A percentile compares a stretch with the other conserved stretches of the same genome.
phyloP scores from a whole-genome alignment of 441 rosid species.

The Breynia disticha region DNA sequence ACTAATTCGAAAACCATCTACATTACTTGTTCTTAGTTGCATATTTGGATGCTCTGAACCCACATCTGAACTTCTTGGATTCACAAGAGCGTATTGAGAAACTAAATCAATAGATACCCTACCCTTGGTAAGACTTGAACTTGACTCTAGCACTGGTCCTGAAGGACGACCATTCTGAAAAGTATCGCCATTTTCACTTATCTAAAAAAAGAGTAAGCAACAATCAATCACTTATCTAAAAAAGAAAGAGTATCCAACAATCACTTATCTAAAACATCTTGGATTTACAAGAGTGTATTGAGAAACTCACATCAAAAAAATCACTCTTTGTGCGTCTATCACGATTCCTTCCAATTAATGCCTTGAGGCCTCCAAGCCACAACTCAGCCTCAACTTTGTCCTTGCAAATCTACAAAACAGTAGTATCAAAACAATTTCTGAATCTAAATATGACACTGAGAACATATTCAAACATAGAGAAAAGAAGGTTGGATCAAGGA shows the following conservation, averaged over 20 bases:
- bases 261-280: too few species aligned
- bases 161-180: neutral
- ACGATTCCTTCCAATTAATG: conserved; percentile 30
- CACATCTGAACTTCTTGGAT: conserved; percentile 4
- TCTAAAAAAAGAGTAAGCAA: neutral
- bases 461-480: too few species aligned
- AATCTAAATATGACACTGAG: too few species aligned
- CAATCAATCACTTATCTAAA: too few species aligned
- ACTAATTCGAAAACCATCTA: conserved; percentile 7
- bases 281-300: too few species aligned
- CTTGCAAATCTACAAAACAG: conserved; percentile 57
- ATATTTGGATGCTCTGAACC: conserved; percentile 6
- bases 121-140: neutral
- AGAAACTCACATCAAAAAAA: neutral
- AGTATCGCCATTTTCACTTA: neutral
- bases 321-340: conserved; percentile 36
- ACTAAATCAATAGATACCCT: neutral
- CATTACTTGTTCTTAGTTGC: neutral
- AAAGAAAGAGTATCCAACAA: too few species aligned
- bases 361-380: conserved; percentile 57
- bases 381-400: conserved; percentile 63
- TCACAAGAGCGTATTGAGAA: conserved; percentile 14
- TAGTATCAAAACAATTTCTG: too few species aligned
- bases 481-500: too few species aligned
- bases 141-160: neutral